Evolutionary conservation across 768 basidiomycete genomes (phyloP), one percentile per base, ranked within the genome.

Genomic region (Amanita pallidorosea): DNA sequence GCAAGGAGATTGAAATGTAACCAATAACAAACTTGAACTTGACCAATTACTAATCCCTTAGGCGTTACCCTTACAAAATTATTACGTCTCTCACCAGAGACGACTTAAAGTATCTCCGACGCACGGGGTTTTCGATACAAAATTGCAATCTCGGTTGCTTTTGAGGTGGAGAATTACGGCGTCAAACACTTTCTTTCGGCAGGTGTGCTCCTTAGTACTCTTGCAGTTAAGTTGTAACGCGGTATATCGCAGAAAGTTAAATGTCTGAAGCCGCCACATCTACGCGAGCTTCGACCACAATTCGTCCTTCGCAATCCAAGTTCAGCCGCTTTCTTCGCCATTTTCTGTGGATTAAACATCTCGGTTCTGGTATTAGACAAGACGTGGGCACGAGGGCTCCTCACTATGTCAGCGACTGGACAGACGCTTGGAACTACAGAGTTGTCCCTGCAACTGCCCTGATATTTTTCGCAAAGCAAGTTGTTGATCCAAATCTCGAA

Each of bases 381-480:
- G 93, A 96, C 65, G 70, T 95, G 12, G 71, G 67, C 42, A 72
- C 84, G 1, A 75, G 93, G 37, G 67, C 71, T 1, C 90, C 91
- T 1, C 93, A 79, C 73, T 97, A 95, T 63, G 52, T 71, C 31
- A 83, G 79, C 49, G 91, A 96, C 67, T 97, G 93, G 93, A 79
- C 71, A 8, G 89, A 94, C 63, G 91, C 87, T 5, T 91, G 85
- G 81, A 89, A 89, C 61, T 95, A 95, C 65, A 74, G 94, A 45
- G 89, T 95, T 6, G 59, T 94, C 5, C 92, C 92, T 5, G 85
- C 91, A 0, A 89, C 89, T 5, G 80, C 84, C 29, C 73, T 93
- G 27, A 88, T 91, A 54, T 88, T 88, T 63, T 90, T 89, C 59
- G 79, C 88, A 54, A 90, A 89, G 85, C 88, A 61, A 50, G 79